Evolutionary conservation across 2,329 filamentous ascomycete genomes (phyloP).

Genomic region (Ophiognomonia clavigignenti-juglandacearum): DNA sequence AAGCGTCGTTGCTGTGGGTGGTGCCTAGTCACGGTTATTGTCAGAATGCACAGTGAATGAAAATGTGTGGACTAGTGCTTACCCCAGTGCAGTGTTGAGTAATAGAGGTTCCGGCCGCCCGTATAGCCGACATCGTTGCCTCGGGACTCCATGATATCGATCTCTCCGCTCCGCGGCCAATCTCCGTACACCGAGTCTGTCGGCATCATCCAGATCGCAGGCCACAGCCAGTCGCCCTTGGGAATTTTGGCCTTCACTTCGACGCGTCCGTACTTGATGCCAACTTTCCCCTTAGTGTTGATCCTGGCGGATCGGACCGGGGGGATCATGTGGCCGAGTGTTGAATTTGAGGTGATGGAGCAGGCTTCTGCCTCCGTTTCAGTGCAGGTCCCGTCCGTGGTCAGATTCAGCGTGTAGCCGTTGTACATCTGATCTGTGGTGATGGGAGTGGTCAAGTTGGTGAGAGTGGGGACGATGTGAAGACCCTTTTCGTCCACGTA

Average conservation of each 20-base stretch:
- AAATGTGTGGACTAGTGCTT: neutral
- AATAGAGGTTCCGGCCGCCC: slow-evolving; percentile 39
- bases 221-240: slow-evolving; percentile 50
- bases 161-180: slow-evolving; percentile 49
- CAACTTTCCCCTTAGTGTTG: slow-evolving; percentile 40
- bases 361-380: slow-evolving; percentile 29
- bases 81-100: slow-evolving; percentile 45
- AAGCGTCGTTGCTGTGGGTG: slow-evolving; percentile 24
- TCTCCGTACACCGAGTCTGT: slow-evolving; percentile 39
- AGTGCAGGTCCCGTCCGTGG: slow-evolving; percentile 37
- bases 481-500: slow-evolving; percentile 44
- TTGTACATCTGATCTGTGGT: slow-evolving; percentile 32
- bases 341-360: slow-evolving; percentile 36
- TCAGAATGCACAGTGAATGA: neutral
- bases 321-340: slow-evolving; percentile 39
- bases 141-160: slow-evolving; percentile 46
- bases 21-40: slow-evolving; percentile 14
- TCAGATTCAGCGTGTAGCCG: slow-evolving; percentile 40
- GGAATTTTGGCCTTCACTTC: slow-evolving; percentile 51
- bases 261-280: slow-evolving; percentile 44
- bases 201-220: slow-evolving; percentile 48
- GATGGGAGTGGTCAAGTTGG: slow-evolving; percentile 34
- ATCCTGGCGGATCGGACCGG: slow-evolving; percentile 46
- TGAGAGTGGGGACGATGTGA: slow-evolving; percentile 51
- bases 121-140: slow-evolving; percentile 38